These are phyloP conservation scores for Leptographium wingfieldii DNA, from an alignment of 2,329 filamentous ascomycete species.

Conservation along the genomic window DNA sequence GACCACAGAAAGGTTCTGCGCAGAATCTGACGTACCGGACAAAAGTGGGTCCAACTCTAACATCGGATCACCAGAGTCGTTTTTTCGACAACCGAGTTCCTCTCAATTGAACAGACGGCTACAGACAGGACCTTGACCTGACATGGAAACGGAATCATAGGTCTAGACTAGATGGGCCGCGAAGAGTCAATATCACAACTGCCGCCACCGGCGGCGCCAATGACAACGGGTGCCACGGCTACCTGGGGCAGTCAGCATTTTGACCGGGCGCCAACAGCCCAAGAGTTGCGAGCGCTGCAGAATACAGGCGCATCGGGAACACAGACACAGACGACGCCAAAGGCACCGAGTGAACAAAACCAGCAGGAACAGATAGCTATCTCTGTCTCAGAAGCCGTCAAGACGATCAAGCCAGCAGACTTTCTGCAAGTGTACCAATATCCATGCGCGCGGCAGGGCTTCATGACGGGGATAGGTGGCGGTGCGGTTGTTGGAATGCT, in stretches of 20 bases:
- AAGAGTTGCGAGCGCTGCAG: conserved; percentile 26
- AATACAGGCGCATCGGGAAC: conserved; percentile 11
- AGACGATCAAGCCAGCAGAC: conserved; percentile 54
- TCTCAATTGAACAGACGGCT: background rate
- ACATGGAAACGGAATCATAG: background rate
- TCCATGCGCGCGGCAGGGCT: conserved; percentile 72
- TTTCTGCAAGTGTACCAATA: conserved; percentile 61
- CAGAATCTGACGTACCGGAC: background rate
- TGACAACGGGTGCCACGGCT: conserved; percentile 7
- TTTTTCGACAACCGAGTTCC: background rate
- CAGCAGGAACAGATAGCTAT: conserved; percentile 6
- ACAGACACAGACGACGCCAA: background rate
- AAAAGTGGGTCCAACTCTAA: background rate
- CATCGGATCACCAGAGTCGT: background rate
- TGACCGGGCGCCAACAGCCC: conserved; percentile 13
- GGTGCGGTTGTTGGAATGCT: conserved; percentile 66
- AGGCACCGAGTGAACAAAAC: background rate
- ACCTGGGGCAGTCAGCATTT: conserved; percentile 14
- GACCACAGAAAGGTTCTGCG: background rate
- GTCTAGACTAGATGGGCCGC: background rate
- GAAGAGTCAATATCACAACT: background rate
- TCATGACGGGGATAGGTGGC: conserved; percentile 70
- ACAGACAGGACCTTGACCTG: background rate
- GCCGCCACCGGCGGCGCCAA: conserved; percentile 4
- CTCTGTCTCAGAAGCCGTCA: conserved; percentile 49